Evolutionary conservation across 371 early-diverging fungal genomes (phyloP).

Genomic region (Blastocladiella emersonii): DNA sequence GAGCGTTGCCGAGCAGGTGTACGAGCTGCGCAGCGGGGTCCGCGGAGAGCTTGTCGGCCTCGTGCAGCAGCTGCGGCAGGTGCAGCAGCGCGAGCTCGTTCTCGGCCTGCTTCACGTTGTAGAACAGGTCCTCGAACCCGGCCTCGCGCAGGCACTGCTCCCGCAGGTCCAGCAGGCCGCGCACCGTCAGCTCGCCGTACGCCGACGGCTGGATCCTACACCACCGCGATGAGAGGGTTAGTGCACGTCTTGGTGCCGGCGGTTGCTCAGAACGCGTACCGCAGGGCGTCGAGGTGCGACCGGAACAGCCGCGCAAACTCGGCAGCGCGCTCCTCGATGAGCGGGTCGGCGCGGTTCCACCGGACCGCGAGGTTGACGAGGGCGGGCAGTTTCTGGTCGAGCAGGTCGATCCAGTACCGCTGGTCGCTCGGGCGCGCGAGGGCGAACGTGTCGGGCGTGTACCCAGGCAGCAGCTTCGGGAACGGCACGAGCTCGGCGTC

Average conservation of each 20-base stretch:
- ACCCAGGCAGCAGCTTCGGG: conserved; percentile 34
- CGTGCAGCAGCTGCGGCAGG: conserved; percentile 23
- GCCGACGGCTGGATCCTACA: conserved; percentile 34
- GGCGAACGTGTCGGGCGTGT: conserved; percentile 49
- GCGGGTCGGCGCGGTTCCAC: conserved; percentile 17
- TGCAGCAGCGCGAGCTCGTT: conserved; percentile 35
- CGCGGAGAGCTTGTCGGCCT: conserved; percentile 27
- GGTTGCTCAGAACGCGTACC: too few species aligned
- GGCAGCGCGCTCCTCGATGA: conserved; percentile 13
- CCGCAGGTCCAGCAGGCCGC: conserved; percentile 48
- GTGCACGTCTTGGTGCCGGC: not conserved
- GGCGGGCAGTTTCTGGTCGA: conserved; percentile 38
- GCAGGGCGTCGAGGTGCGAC: conserved; percentile 22
- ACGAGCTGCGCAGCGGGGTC: conserved; percentile 14
- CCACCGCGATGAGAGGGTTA: not conserved
- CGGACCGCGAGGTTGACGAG: conserved; percentile 37
- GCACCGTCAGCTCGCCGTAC: conserved; percentile 47
- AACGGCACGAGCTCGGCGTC: conserved; percentile 27
- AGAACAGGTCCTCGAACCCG: conserved; percentile 51
- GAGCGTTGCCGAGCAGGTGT: conserved; percentile 37
- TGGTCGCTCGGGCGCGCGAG: conserved; percentile 28
- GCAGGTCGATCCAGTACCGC: conserved; percentile 45
- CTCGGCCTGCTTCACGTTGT: conserved; percentile 41
- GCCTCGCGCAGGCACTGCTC: conserved; percentile 61
- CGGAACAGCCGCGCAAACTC: conserved; percentile 29